These are phyloP conservation scores for Ogataea henricii DNA, from an alignment of 805 yeast genomes.

Conservation along the genomic window DNA sequence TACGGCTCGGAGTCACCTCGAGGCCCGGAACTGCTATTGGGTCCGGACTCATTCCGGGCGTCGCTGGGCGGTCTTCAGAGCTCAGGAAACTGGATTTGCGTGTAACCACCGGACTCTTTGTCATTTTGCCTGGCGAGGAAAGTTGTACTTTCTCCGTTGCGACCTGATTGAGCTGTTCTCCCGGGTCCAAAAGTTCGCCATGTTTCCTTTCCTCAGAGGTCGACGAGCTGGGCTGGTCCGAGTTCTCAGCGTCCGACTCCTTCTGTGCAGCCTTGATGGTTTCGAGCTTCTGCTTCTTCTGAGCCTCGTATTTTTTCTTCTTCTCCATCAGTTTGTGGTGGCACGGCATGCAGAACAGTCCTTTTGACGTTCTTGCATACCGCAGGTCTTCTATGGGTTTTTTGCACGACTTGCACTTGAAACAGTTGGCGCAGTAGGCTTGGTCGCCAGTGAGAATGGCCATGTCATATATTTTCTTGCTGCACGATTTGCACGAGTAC, in stretches of 20 bases:
- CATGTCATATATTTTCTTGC: conserved; percentile 83
- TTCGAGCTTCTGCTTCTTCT: conserved; percentile 30
- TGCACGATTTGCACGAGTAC: conserved; percentile 85
- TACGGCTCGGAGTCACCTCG: neutral
- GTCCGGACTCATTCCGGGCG: neutral
- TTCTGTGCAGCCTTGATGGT: conserved; percentile 2
- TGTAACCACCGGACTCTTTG: conserved; percentile 15
- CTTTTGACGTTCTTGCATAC: conserved; percentile 91
- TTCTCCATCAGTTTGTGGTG: conserved; percentile 81
- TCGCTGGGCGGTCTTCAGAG: neutral
- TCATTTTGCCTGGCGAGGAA: conserved; percentile 19
- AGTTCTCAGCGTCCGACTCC: neutral
- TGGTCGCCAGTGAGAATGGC: conserved; percentile 95
- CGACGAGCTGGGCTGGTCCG: conserved; percentile 1
- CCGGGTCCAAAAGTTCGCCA: conserved; percentile 14
- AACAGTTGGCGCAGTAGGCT: conserved; percentile 90
- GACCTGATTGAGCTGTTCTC: conserved; percentile 12
- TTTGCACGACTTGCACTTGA: conserved; percentile 86
- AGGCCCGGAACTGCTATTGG: neutral
- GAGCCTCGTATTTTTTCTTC: conserved; percentile 63
- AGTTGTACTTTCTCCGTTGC: conserved; percentile 17
- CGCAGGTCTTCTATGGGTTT: conserved; percentile 82
- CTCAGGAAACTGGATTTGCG: conserved; percentile 6
- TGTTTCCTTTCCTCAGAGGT: conserved; percentile 5
- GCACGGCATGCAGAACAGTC: conserved; percentile 89